Percentiles rank a stretch among this genome's conserved stretches.
phyloP scores from a whole-genome alignment of 257 asterid genomes.

The Jaltomata sinuosa region DNA sequence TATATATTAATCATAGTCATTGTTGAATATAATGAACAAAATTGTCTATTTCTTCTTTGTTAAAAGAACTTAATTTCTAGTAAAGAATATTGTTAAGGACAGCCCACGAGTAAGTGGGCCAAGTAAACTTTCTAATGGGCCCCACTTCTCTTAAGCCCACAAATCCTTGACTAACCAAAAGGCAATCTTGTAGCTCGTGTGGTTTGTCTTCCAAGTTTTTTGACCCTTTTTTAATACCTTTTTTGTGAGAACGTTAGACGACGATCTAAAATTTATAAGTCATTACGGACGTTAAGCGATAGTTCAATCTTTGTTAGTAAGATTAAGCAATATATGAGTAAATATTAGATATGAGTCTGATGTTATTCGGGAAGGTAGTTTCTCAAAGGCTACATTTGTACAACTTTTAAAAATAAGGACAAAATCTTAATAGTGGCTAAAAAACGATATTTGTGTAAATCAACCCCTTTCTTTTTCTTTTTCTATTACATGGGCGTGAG shows the following conservation, averaged over 20 bases:
- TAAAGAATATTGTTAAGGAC: neutral
- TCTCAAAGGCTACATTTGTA: neutral
- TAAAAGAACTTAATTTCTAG: neutral
- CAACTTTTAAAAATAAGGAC: too few species aligned
- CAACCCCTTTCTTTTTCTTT: too few species aligned
- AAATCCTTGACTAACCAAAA: neutral
- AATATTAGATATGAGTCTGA: neutral
- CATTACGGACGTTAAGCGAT: rapidly evolving
- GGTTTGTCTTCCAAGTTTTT: neutral
- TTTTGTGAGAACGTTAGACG: neutral
- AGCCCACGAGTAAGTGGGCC: conserved; percentile 7
- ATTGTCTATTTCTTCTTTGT: neutral
- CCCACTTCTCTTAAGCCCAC: neutral
- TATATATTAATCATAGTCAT: neutral
- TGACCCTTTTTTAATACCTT: neutral
- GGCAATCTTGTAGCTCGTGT: conserved; percentile 1
- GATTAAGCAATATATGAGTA: neutral
- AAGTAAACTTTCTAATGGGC: neutral
- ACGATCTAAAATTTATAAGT: neutral
- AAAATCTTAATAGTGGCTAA: too few species aligned
- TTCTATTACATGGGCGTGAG: too few species aligned
- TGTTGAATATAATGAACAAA: neutral
- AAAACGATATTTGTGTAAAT: too few species aligned
- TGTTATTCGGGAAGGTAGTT: too few species aligned
- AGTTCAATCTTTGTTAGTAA: neutral